These are phyloP conservation scores for Kwoniella shivajii DNA, from an alignment of 1,284 basidiomycete species.

Conservation along the genomic window DNA sequence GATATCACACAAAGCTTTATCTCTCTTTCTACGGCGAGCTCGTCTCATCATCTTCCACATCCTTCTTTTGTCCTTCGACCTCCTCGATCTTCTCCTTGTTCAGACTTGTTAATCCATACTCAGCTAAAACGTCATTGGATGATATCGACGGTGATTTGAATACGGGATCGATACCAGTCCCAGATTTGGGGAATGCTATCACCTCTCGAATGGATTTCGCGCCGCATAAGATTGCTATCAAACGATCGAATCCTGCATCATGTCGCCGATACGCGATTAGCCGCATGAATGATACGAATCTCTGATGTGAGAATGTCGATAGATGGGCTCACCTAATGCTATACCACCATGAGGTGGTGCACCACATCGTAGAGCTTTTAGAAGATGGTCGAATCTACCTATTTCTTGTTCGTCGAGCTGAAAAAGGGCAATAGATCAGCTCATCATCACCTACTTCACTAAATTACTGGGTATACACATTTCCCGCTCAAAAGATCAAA, in stretches of 20 bases:
- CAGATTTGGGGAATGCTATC: slow-evolving; percentile 93
- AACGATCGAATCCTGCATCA: slow-evolving; percentile 84
- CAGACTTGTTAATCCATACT: slow-evolving; percentile 47
- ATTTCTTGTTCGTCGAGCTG: slow-evolving; percentile 74
- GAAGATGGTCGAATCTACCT: slow-evolving; percentile 75
- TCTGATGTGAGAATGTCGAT: too few species aligned
- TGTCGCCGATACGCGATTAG: too few species aligned
- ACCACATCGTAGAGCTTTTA: slow-evolving; percentile 81
- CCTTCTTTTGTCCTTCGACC: not conserved
- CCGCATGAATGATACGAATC: not conserved
- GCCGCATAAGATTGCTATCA: slow-evolving; percentile 85
- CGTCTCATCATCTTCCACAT: not conserved
- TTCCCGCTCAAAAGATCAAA: not conserved
- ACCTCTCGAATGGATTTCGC: slow-evolving; percentile 86
- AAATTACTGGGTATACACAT: not conserved
- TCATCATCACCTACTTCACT: not conserved
- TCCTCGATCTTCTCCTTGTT: not conserved
- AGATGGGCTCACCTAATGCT: slow-evolving; percentile 73
- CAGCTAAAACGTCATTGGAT: slow-evolving; percentile 59
- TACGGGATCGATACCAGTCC: slow-evolving; percentile 75
- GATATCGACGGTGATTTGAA: slow-evolving; percentile 81
- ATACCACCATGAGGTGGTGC: slow-evolving; percentile 97
- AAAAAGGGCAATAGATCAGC: not conserved
- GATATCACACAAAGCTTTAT: not conserved
- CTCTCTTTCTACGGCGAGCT: too few species aligned